Evolutionary conservation across 2,329 filamentous ascomycete genomes (phyloP), one percentile per base, ranked within the genome.

Genomic region (Penicillium corylophilum): DNA sequence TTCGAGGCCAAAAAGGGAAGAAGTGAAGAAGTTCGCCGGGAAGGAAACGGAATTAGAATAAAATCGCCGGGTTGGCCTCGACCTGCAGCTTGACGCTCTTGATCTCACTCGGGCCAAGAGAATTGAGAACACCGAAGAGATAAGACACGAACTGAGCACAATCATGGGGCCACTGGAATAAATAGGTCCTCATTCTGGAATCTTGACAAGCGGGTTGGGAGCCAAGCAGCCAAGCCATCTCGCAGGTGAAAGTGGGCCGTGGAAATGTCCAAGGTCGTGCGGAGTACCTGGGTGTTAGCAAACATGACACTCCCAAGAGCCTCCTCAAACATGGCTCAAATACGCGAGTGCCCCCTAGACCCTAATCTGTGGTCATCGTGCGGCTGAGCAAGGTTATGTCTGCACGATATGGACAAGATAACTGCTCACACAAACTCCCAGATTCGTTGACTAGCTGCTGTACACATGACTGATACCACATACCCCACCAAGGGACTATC

Each of bases 201-300:
- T 10, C 26, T 16, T 13, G 42, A 45, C 46, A 41, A 48, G 48
- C 42, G 44, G 43, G 50, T 20, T 47, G 48, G 52, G 28, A 51
- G 45, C 44, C 52, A 51, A 51, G 44, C 40, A 36, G 29, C 41
- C 41, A 42, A 35, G 40, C 35, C 35, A 40, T 43, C 29, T 36
- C 12, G 40, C 46, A 36, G 23, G 35, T 47, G 39, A 29, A 13
- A 23, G 6, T 20, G 29, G 33, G 18, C 16, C 33, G 35, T 38
- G 16, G 35, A 13, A 49, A 44, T 31, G 47, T n/a, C 15, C 38
- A 20, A 24, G 38, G 24, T 40, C 38, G 8, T 24, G 38, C 38
- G 23, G 22, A 39, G 36, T 35, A n/a, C n/a, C 31, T 16, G n/a
- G 18, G 31, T 16, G 3, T 20, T 22, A 2, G 22, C 9, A 16